These are phyloP conservation scores for Microcyclospora pomicola DNA, from an alignment of 2,329 filamentous ascomycete species.

Conservation along the genomic window DNA sequence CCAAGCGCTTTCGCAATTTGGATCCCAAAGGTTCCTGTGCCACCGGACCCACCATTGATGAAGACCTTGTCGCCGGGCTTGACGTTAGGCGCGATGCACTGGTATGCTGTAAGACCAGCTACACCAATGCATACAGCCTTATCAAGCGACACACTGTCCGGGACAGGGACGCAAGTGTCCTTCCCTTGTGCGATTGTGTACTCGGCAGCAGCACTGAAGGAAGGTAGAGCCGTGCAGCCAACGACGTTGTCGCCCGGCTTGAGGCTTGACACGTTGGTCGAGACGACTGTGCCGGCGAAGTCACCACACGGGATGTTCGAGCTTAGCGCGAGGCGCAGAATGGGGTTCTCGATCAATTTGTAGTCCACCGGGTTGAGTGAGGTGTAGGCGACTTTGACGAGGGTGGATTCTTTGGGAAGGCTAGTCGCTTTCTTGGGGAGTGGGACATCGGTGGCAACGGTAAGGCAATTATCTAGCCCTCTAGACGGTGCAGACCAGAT, in stretches of 20 bases:
- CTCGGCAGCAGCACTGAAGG: constrained; percentile 26
- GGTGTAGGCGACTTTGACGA: constrained; percentile 32
- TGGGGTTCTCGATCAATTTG: constrained; percentile 31
- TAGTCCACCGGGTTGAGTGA: constrained; percentile 38
- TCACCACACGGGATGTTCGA: constrained; percentile 39
- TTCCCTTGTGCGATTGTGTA: constrained; percentile 19
- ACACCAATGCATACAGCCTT: constrained; percentile 25
- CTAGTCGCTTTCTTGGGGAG: constrained; percentile 11
- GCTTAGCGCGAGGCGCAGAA: constrained; percentile 22
- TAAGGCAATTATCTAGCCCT: constrained; percentile 23
- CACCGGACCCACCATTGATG: constrained; percentile 52
- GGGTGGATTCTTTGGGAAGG: constrained; percentile 21
- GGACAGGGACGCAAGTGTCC: constrained; percentile 17
- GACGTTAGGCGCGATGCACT: constrained; percentile 24
- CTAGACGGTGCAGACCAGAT: constrained; percentile 15
- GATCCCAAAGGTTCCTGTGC: constrained; percentile 45
- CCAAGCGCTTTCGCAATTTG: constrained; percentile 50
- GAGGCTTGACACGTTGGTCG: constrained; percentile 16
- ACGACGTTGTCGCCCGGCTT: constrained; percentile 28
- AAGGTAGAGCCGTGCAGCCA: constrained; percentile 20
- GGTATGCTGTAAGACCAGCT: constrained; percentile 27
- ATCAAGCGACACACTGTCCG: constrained; percentile 22
- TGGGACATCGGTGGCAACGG: constrained; percentile 15
- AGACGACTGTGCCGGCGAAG: constrained; percentile 37
- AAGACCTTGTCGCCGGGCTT: constrained; percentile 40